A percentile compares a stretch with the other conserved stretches of the same genome.
phyloP scores from a whole-genome alignment of 2,329 filamentous ascomycete species.

The Microsporum audouinii region DNA sequence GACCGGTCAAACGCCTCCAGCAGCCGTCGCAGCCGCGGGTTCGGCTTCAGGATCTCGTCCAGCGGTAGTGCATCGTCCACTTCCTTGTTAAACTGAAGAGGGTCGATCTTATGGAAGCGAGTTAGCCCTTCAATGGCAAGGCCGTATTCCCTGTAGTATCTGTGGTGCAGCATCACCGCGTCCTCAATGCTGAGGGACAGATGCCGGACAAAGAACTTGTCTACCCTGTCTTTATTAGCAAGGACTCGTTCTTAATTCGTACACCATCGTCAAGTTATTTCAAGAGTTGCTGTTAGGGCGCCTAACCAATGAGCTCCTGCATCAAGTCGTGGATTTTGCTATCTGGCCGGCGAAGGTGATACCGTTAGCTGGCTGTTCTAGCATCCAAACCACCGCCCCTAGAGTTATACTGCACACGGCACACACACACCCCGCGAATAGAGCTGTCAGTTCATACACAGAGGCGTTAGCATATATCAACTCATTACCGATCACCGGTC shows the following conservation, averaged over 20 bases:
- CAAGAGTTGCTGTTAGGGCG: constrained; percentile 3
- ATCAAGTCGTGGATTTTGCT: constrained; percentile 79
- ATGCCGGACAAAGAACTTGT: constrained; percentile 54
- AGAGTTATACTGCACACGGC: neutral
- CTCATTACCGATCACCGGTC: neutral
- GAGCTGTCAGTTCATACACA: constrained; percentile 38
- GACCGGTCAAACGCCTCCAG: constrained; percentile 70
- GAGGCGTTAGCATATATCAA: neutral
- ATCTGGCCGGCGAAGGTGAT: constrained; percentile 33
- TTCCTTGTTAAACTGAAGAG: constrained; percentile 83
- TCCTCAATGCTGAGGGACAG: constrained; percentile 64
- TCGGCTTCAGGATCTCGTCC: constrained; percentile 69
- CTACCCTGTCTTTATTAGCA: constrained; percentile 22
- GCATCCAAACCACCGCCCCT: neutral
- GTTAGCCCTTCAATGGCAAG: constrained; percentile 94
- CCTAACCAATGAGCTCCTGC: constrained; percentile 60
- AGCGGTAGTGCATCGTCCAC: constrained; percentile 92
- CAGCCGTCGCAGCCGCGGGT: constrained; percentile 60
- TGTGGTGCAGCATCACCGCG: constrained; percentile 71
- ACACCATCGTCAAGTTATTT: neutral
- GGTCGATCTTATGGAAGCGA: constrained; percentile 87
- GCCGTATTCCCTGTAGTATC: constrained; percentile 93
- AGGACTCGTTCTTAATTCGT: neutral
- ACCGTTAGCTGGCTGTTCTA: constrained; percentile 5
- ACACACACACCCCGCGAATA: constrained; percentile 60